Percentiles rank a stretch among this genome's conserved stretches.
These are phyloP conservation scores for Dendrocalamus latiflorus DNA, from an alignment of 202 grass and related monocot species.

Conservation along the genomic window DNA sequence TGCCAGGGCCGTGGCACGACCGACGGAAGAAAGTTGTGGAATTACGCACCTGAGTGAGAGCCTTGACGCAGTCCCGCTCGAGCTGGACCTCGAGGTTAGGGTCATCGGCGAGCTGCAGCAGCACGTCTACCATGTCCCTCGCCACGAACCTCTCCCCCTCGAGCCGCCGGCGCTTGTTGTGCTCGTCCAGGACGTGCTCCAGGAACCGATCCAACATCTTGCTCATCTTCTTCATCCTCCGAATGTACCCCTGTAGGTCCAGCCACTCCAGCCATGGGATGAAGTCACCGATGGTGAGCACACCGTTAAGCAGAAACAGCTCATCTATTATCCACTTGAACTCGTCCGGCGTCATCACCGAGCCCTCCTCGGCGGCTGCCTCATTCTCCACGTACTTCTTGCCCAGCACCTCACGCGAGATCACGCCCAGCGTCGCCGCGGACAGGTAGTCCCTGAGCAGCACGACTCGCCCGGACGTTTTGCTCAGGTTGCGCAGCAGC, in stretches of 20 bases:
- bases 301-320: too few species aligned
- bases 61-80: constrained; percentile 39
- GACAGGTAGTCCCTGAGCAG: constrained; percentile 70
- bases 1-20: too few species aligned
- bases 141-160: constrained; percentile 33
- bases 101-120: constrained; percentile 46
- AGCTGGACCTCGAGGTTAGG: constrained; percentile 51
- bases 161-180: too few species aligned
- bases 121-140: constrained; percentile 54
- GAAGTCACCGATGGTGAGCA: too few species aligned
- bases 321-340: constrained; percentile 97
- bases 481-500: constrained; percentile 50
- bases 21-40: background rate
- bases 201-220: too few species aligned
- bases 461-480: constrained; percentile 25
- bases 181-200: too few species aligned
- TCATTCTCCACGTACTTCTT: constrained; percentile 61
- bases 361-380: background rate
- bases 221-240: too few species aligned
- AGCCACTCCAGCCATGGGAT: too few species aligned
- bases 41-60: constrained; percentile 40
- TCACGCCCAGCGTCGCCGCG: constrained; percentile 70
- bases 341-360: constrained; percentile 57
- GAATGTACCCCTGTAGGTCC: too few species aligned
- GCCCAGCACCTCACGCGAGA: constrained; percentile 71